Evolutionary conservation across 768 basidiomycete species (phyloP).

Genomic region (Tricholoma terreum): DNA sequence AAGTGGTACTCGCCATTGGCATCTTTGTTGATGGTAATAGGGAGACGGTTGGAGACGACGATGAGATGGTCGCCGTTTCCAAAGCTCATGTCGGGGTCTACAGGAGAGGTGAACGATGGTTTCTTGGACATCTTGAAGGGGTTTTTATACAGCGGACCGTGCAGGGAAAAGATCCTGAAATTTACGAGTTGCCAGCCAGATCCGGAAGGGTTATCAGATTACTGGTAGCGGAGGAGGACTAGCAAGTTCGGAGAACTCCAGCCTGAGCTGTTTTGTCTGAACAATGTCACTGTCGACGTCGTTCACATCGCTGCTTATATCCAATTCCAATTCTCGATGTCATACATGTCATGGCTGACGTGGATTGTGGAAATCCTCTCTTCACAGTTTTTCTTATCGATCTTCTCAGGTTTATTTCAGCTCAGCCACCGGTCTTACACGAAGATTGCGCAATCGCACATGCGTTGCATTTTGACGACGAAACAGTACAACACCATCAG

Average conservation of each 20-base stretch:
- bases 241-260: slow-evolving; percentile 8
- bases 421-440: background rate
- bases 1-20: slow-evolving; percentile 91
- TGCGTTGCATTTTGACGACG: background rate
- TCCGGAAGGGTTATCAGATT: slow-evolving; percentile 33
- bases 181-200: slow-evolving; percentile 26
- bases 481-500: background rate
- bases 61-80: slow-evolving; percentile 71
- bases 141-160: slow-evolving; percentile 10
- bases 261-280: background rate
- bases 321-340: background rate
- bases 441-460: background rate
- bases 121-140: slow-evolving; percentile 18
- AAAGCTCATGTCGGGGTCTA: slow-evolving; percentile 40
- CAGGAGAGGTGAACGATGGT: slow-evolving; percentile 25
- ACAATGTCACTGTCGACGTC: background rate
- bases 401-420: background rate
- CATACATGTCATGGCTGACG: background rate
- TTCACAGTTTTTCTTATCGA: background rate
- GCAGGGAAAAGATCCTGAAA: slow-evolving; percentile 15
- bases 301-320: background rate
- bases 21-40: slow-evolving; percentile 95
- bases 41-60: slow-evolving; percentile 94
- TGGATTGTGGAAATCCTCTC: no score
- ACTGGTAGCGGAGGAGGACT: slow-evolving; percentile 23